Conservation (phyloP, 345 rosid species). For the Anacardium occidentale region DNA sequence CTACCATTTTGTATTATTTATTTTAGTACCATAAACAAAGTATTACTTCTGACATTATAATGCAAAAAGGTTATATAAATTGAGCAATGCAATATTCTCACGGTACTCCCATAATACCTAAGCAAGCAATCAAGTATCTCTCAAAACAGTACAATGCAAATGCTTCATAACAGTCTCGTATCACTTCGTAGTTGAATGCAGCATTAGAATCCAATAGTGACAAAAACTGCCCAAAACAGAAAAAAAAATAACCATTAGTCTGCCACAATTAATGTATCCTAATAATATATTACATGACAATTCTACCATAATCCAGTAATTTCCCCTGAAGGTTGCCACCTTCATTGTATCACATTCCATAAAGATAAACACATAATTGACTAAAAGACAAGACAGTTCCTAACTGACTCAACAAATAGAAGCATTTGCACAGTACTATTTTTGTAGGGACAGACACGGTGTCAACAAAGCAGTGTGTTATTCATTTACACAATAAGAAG, state of each 20-base stretch:
- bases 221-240: conserved; percentile 61
- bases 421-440: too few relatives aligned
- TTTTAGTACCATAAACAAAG: too few relatives aligned
- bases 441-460: too few relatives aligned
- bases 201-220: conserved; percentile 85
- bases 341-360: not conserved
- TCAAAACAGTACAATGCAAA: conserved; percentile 98
- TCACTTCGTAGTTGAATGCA: conserved; percentile 90
- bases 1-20: not conserved
- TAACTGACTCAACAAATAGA: too few relatives aligned
- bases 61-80: not conserved
- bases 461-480: too few relatives aligned
- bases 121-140: conserved; percentile 96
- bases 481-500: too few relatives aligned
- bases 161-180: conserved; percentile 99
- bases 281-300: not conserved
- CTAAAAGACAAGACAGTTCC: not conserved
- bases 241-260: conserved; percentile 23
- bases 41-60: too few relatives aligned
- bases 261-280: not conserved
- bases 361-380: not conserved
- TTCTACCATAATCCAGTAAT: not conserved
- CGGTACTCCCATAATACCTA: conserved; percentile 53
- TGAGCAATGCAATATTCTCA: not conserved
- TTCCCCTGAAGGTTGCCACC: not conserved